Conservation (phyloP, 1,284 basidiomycete species). For the Taiwanofungus camphoratus region DNA sequence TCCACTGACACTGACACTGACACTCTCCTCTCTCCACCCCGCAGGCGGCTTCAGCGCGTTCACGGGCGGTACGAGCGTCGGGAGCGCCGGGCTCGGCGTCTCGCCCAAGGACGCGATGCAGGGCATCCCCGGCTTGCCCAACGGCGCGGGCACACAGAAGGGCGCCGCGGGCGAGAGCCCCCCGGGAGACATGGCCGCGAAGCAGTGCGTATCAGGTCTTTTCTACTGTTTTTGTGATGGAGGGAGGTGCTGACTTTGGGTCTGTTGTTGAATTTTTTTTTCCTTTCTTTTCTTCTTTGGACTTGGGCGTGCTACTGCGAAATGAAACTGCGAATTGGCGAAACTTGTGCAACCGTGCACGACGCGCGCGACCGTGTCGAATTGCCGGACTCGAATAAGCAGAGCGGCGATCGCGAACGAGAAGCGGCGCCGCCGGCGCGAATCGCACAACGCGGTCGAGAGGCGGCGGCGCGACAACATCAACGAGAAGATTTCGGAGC, state of each 20-base stretch:
- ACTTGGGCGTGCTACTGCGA: background rate
- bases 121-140: conserved; percentile 10
- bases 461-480: conserved; percentile 84
- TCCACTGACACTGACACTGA: too few relatives aligned
- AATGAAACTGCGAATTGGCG: too few relatives aligned
- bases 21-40: too few relatives aligned
- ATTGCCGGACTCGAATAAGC: too few relatives aligned
- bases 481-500: conserved; percentile 89
- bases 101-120: conserved; percentile 9
- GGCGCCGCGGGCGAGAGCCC: conserved; percentile 22
- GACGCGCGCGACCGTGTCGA: too few relatives aligned
- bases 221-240: conserved; percentile 2
- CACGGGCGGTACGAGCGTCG: conserved; percentile 15
- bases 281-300: background rate
- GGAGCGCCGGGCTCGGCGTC: conserved; percentile 1
- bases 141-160: conserved; percentile 18
- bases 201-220: conserved; percentile 36
- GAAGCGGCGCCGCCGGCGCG: conserved; percentile 72
- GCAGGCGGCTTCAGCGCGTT: conserved; percentile 22
- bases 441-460: conserved; percentile 91
- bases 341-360: too few relatives aligned
- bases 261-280: conserved; percentile 6
- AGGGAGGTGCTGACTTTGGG: background rate
- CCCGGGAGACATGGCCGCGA: conserved; percentile 31
- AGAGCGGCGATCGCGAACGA: conserved; percentile 56